Percentiles rank a stretch among this genome's conserved stretches.
Evolutionary conservation across 2,329 filamentous ascomycete species (phyloP).

Genomic region (Paecilomyces fulvus): DNA sequence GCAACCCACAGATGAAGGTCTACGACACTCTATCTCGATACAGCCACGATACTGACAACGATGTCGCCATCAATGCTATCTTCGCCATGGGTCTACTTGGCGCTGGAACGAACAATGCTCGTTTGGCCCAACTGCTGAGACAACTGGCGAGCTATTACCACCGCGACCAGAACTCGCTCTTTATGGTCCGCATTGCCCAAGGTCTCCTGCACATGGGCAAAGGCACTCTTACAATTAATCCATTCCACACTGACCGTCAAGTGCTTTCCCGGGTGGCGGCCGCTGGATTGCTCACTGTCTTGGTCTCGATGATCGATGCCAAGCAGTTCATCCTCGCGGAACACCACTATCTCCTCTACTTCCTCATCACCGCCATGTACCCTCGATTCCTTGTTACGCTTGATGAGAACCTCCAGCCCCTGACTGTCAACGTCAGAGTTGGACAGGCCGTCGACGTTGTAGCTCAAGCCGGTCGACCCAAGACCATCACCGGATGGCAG

Average conservation of each 20-base stretch:
- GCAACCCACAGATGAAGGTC: constrained; percentile 99
- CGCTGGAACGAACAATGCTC: constrained; percentile 95
- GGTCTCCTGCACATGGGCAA: constrained; percentile 99
- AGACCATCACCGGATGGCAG: constrained; percentile 99
- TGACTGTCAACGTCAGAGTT: constrained; percentile 92
- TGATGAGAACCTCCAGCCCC: constrained; percentile 85
- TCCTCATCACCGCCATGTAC: constrained; percentile 92
- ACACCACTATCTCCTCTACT: constrained; percentile 92
- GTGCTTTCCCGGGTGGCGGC: constrained; percentile 87
- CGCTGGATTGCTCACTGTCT: constrained; percentile 78
- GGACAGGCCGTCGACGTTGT: constrained; percentile 98
- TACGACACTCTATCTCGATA: constrained; percentile 97
- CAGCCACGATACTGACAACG: constrained; percentile 96
- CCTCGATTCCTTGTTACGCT: constrained; percentile 93
- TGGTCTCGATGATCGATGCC: constrained; percentile 90
- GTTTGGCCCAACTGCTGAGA: constrained; percentile 84
- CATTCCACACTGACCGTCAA: constrained; percentile 98
- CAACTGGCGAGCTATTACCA: constrained; percentile 98
- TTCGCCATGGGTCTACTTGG: constrained; percentile 98
- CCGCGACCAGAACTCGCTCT: constrained; percentile 87
- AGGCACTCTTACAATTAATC: constrained; percentile 88
- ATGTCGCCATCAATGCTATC: constrained; percentile 96
- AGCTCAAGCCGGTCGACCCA: constrained; percentile 89
- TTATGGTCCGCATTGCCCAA: constrained; percentile 98
- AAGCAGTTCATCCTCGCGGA: constrained; percentile 71